Base-by-base conservation (phyloP, 805 yeast species). In the Hyphopichia homilentoma region DNA sequence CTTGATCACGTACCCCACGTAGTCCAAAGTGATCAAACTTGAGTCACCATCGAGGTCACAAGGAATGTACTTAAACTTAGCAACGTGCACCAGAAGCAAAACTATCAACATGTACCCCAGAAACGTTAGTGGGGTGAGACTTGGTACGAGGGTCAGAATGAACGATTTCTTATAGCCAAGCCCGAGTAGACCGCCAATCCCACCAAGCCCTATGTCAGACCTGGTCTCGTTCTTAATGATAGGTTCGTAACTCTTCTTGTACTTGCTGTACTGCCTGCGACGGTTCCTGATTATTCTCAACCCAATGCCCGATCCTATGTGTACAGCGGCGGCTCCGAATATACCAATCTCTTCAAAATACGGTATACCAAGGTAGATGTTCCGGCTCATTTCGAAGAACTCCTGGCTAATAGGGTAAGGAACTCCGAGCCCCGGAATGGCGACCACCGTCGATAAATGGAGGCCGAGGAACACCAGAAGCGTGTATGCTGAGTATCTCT, bases 41-140 rank as follows among this genome's bases (percentile, higher is more conserved):
- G 81, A 73, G 51, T 82, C 90, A 1, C 86, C 88, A 36, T 80
- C 84, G 1, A 77, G 59, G 2, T 45, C 12, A n/a, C 63, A 17
- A 0, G 90, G 88, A 0, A 61, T 59, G 4, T 67, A 30, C 33
- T 86, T 61, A 41, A 70, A 63, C 27, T 70, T 66, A 8, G 56
- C 36, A 12, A 61, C 60, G 47, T 84, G 93, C 25, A 55, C 66
- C 0, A 41, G 30, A 1, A 77, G 35, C 6, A 75, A 43, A 0
- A 73, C 69, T 0, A 72, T 33, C 22, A 80, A 57, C 3, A 75
- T 26, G 46, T 75, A 77, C 0, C 93, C 93, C 3, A 81, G 63
- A 33, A 79, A 68, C 15, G 75, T 64, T 14, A 78, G 52, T 2
- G 87, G 86, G 7, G 61, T 50, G 2, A 83, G 58, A 4, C 73